phyloP scores from a whole-genome alignment of 352 stramenopile species.

The Phytophthora megakarya region DNA sequence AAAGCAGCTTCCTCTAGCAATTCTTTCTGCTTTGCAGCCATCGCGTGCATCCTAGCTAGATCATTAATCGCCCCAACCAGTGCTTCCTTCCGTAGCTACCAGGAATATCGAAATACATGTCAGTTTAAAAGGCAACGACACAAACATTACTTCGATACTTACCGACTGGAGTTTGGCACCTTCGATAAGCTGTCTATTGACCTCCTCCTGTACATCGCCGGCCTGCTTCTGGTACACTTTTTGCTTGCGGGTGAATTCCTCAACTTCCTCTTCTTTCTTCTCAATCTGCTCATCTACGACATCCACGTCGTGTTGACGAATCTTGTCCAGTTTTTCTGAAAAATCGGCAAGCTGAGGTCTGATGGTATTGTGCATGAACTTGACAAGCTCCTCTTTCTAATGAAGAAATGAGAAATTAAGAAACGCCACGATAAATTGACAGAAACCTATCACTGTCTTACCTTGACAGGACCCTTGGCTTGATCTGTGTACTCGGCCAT shows the following conservation, averaged over 20 bases:
- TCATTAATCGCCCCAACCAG: conserved; percentile 71
- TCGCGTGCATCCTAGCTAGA: conserved; percentile 65
- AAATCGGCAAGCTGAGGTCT: conserved; percentile 56
- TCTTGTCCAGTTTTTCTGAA: conserved; percentile 61
- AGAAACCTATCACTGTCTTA: conserved; percentile 16
- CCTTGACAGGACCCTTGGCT: conserved; percentile 63
- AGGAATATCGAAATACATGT: neutral
- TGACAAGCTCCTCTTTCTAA: conserved; percentile 68
- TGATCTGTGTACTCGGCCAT: conserved; percentile 75
- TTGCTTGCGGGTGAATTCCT: conserved; percentile 64
- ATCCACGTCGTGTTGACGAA: conserved; percentile 61
- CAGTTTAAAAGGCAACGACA: neutral
- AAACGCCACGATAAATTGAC: neutral
- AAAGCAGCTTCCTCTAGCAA: conserved; percentile 81
- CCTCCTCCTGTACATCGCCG: conserved; percentile 57
- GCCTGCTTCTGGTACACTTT: conserved; percentile 62
- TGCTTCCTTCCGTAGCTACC: conserved; percentile 72
- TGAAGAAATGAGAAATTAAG: neutral
- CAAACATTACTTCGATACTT: conserved; percentile 13
- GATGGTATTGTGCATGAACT: conserved; percentile 69
- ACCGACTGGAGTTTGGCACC: conserved; percentile 69
- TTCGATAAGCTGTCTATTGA: conserved; percentile 71
- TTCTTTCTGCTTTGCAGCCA: conserved; percentile 70
- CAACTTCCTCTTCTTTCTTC: conserved; percentile 57
- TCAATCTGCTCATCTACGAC: conserved; percentile 59